Conservation (phyloP, 2,329 filamentous ascomycete genomes). For the Chaetomium olivaceum region DNA sequence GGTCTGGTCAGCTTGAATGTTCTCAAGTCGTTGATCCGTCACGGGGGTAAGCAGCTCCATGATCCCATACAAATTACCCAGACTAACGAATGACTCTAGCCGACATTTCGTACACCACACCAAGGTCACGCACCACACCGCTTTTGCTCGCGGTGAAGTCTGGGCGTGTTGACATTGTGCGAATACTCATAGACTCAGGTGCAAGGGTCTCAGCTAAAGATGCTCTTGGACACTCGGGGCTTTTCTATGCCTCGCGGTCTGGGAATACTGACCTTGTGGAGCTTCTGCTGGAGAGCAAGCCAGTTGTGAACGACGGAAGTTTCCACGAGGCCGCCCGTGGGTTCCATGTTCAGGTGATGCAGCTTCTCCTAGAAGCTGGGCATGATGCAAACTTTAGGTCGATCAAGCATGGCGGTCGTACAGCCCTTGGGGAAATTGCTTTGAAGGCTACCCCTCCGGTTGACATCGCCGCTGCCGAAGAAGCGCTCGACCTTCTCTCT, state of each 20-base stretch:
- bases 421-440: slow-evolving; percentile 36
- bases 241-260: slow-evolving; percentile 36
- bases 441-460: slow-evolving; percentile 26
- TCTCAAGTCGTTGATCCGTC: slow-evolving; percentile 27
- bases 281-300: slow-evolving; percentile 33
- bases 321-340: slow-evolving; percentile 38
- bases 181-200: slow-evolving; percentile 30
- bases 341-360: slow-evolving; percentile 34
- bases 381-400: slow-evolving; percentile 36
- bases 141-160: slow-evolving; percentile 32
- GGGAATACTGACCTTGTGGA: slow-evolving; percentile 34
- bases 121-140: slow-evolving; percentile 30
- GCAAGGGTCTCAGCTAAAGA: slow-evolving; percentile 33
- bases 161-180: slow-evolving; percentile 28
- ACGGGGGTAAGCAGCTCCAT: slow-evolving; percentile 29
- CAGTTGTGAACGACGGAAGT: slow-evolving; percentile 37
- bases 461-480: slow-evolving; percentile 30
- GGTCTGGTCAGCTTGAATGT: slow-evolving; percentile 21
- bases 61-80: too few species aligned
- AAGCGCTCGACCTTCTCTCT: slow-evolving; percentile 33
- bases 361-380: slow-evolving; percentile 33
- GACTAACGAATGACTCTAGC: slow-evolving; percentile 26
- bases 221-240: slow-evolving; percentile 30
- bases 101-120: slow-evolving; percentile 31
- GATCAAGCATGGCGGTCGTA: slow-evolving; percentile 35